phyloP scores from a whole-genome alignment of 371 early-diverging fungal species.

The Basidiobolus meristosporus region DNA sequence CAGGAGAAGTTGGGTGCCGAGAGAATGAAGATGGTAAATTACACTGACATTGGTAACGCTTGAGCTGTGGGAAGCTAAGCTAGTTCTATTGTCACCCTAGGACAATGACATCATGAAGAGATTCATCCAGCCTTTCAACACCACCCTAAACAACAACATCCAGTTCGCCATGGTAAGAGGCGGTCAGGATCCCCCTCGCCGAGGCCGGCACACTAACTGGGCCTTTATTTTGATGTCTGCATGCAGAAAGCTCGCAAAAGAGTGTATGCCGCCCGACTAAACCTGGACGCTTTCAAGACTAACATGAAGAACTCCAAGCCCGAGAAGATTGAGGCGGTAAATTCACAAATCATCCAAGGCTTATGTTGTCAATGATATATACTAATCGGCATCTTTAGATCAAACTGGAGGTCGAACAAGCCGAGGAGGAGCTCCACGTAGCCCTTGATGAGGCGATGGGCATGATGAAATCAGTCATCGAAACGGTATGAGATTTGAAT shows the following conservation, averaged over 20 bases:
- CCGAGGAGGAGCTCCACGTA: conserved; percentile 83
- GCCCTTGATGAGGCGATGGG: conserved; percentile 80
- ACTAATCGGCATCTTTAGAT: background rate
- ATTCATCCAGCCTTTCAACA: conserved; percentile 55
- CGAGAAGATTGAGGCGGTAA: conserved; percentile 29
- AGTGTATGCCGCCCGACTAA: conserved; percentile 54
- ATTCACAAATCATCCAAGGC: background rate
- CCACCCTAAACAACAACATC: conserved; percentile 47
- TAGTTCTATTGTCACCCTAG: too few relatives aligned
- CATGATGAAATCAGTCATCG: conserved; percentile 78
- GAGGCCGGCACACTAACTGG: too few relatives aligned
- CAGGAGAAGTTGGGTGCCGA: conserved; percentile 68
- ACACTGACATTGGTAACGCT: too few relatives aligned
- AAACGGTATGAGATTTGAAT: conserved; percentile 27
- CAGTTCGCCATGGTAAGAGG: conserved; percentile 48
- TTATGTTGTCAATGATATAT: too few relatives aligned
- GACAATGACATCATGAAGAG: conserved; percentile 22
- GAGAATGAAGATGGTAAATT: conserved; percentile 37
- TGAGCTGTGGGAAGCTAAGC: too few relatives aligned
- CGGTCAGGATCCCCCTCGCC: too few relatives aligned
- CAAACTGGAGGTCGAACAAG: conserved; percentile 62
- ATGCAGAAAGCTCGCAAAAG: conserved; percentile 55
- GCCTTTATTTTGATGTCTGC: too few relatives aligned
- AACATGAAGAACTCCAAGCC: conserved; percentile 45
- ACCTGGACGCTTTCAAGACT: conserved; percentile 68